Evolutionary conservation across 2,329 filamentous ascomycete species (phyloP), one percentile per base, ranked within the genome.

Genomic region (Ophiocordyceps camponoti-floridani): DNA sequence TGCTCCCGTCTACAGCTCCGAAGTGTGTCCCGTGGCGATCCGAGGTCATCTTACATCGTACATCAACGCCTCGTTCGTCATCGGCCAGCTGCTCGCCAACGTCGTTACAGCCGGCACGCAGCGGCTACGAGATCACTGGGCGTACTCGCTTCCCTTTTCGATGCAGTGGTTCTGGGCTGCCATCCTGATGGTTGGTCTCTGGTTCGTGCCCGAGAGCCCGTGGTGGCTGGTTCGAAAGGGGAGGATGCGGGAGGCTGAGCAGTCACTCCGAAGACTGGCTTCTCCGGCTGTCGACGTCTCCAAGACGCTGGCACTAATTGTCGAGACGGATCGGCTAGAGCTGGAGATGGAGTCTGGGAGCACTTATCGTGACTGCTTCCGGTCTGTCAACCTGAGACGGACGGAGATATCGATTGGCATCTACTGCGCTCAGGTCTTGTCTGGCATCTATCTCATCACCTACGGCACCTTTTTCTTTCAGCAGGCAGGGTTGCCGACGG

Each of bases 231-330:
- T 55, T 2, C 53, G 51, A 2, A 47, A 53, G 13, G 53, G 50
- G 8, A 54, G 56, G 1, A 46, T 56, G 0, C 50, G 58, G 1
- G 52, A 58, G 0, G 58, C 60, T 0, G 52, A 55, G 42, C 45
- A 23, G 3, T 54, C 58, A 1, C 45, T 62, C 6, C 14, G 48
- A 14, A 48, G 58, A 1, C 54, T 63, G 0, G 54, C 58, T 0
- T 66, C 73, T 41, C 62, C 64, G 46, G 74, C 77, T 48, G 76
- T 46, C 41, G 54, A 57, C 47, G 49, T 8, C 35, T 51, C 62
- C 1, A 58, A 60, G 26, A 56, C 62, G 33, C 59, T 68, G 49
- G 55, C 62, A 44, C 87, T 89, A 80, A 93, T 93, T 75, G 74
- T 83, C 5, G 59, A 66, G 41, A 69, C 66, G 2, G 59, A 65